phyloP scores from a whole-genome alignment of 2,329 filamentous ascomycete species.

The Colletotrichum nymphaeae region DNA sequence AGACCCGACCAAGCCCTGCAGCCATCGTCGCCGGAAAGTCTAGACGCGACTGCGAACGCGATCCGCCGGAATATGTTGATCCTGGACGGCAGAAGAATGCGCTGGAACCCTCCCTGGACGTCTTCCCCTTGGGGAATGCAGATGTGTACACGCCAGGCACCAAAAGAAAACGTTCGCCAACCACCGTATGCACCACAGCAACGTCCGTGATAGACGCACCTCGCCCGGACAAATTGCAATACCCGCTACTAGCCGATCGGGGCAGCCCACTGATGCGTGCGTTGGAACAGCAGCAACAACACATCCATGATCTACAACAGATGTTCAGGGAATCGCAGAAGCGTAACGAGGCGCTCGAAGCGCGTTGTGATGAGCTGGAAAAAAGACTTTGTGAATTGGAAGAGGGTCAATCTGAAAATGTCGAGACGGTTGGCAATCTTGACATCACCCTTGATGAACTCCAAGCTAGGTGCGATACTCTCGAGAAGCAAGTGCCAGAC shows the following conservation, averaged over 20 bases:
- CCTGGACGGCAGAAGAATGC: neutral
- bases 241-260: neutral
- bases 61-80: conserved; percentile 11
- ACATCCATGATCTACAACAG: neutral
- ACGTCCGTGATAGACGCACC: neutral
- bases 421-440: neutral
- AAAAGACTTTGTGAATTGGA: neutral
- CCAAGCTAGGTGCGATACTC: neutral
- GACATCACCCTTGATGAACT: neutral
- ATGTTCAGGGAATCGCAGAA: neutral
- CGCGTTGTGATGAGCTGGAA: conserved; percentile 5
- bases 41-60: neutral
- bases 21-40: neutral
- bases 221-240: neutral
- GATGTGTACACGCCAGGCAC: neutral
- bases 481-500: neutral
- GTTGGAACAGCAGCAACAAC: conserved; percentile 2
- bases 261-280: neutral
- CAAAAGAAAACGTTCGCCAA: conserved; percentile 5
- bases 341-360: neutral
- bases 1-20: neutral
- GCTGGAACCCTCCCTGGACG: neutral
- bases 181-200: neutral
- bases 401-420: neutral
- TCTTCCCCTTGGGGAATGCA: neutral